Conservation (phyloP, 116 monocot species). For the Phalaenopsis hybrid region DNA sequence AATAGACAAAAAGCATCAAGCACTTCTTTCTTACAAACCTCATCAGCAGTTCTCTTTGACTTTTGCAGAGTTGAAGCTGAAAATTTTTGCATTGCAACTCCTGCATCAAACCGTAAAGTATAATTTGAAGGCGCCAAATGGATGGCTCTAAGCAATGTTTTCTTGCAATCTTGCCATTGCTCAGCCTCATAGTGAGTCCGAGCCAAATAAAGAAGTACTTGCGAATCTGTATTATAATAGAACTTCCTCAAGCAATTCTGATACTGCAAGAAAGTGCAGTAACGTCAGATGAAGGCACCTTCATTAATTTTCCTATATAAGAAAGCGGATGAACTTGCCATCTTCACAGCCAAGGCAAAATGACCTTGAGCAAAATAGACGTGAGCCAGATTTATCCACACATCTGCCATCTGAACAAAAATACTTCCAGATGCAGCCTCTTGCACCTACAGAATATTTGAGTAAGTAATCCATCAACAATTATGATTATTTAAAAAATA, state of each 20-base stretch:
- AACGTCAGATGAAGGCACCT: conserved; percentile 11
- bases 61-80: conserved; percentile 90
- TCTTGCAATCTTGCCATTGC: conserved; percentile 99
- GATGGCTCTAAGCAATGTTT: conserved; percentile 77
- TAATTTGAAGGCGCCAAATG: conserved; percentile 95
- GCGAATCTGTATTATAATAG: conserved; percentile 77
- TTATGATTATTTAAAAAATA: conserved; percentile 1
- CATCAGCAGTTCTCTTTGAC: conserved; percentile 79
- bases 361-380: conserved; percentile 98
- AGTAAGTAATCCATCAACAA: conserved; percentile 6
- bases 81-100: conserved; percentile 98
- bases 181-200: conserved; percentile 94
- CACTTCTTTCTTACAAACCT: conserved; percentile 39
- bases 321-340: conserved; percentile 39
- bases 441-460: conserved; percentile 59
- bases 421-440: conserved; percentile 94
- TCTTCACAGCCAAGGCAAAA: conserved; percentile 85
- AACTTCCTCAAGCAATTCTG: conserved; percentile 95
- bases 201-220: conserved; percentile 78
- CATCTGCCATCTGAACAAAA: conserved; percentile 98
- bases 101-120: conserved; percentile 82
- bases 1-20: not conserved
- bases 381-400: conserved; percentile 94
- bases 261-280: conserved; percentile 52
- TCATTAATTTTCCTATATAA: not conserved